phyloP scores from a whole-genome alignment of 352 stramenopile genomes.

The Globisporangium mamillatum region DNA sequence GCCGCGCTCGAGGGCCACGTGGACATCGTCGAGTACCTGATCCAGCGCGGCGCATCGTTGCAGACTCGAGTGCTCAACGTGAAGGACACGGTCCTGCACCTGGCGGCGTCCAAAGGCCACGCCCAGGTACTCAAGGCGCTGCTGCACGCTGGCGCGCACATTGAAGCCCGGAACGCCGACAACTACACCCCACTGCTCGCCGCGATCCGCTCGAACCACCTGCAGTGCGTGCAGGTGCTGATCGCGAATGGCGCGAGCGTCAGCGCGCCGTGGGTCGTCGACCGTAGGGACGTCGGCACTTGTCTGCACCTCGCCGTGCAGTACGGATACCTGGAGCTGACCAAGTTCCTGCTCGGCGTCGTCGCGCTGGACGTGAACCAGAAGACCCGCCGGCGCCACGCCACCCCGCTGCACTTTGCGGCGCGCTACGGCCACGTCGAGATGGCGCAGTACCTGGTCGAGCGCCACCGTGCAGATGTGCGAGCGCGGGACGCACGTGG shows the following conservation, averaged over 20 bases:
- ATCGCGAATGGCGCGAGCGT: conserved; percentile 26
- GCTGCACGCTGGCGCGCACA: conserved; percentile 29
- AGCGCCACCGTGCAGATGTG: conserved; percentile 20
- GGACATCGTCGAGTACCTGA: conserved; percentile 27
- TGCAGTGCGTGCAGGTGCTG: conserved; percentile 33
- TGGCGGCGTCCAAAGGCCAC: conserved; percentile 31
- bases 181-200: conserved; percentile 34
- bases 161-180: conserved; percentile 25
- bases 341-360: conserved; percentile 23
- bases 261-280: conserved; percentile 12
- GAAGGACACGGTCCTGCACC: conserved; percentile 39
- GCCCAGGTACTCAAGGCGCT: conserved; percentile 24
- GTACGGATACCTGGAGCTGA: conserved; percentile 22
- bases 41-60: conserved; percentile 22
- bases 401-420: conserved; percentile 23
- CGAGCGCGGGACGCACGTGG: conserved; percentile 24
- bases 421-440: conserved; percentile 21
- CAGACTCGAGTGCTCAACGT: conserved; percentile 14
- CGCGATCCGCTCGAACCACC: conserved; percentile 29
- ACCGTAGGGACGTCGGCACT: conserved; percentile 20
- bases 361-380: conserved; percentile 24
- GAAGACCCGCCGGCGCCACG: not conserved
- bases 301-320: conserved; percentile 33
- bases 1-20: conserved; percentile 23
- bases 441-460: conserved; percentile 26